A percentile compares a stretch with the other conserved stretches of the same genome.
Conservation (phyloP, 2,329 filamentous ascomycete genomes). For the Colletotrichum tropicale region DNA sequence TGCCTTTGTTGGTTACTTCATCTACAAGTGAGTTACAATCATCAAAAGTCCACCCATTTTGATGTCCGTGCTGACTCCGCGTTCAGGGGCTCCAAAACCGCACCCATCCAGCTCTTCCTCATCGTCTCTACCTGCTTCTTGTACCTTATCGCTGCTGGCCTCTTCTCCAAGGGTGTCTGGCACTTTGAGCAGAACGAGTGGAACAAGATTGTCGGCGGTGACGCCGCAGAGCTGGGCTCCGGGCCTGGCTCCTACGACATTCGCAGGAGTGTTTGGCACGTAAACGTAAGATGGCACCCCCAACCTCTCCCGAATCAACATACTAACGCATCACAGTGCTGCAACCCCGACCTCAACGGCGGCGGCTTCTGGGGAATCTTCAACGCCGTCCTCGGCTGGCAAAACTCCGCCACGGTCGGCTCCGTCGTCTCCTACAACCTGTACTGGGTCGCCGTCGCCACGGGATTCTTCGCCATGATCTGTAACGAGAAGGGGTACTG, state of each 20-base stretch:
- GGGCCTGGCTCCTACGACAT: conserved; percentile 83
- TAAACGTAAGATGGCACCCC: conserved; percentile 60
- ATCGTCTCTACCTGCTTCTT: conserved; percentile 79
- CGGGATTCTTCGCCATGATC: conserved; percentile 20
- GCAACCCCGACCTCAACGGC: conserved; percentile 67
- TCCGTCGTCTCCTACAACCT: conserved; percentile 24
- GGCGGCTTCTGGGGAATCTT: conserved; percentile 76
- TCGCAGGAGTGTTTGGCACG: conserved; percentile 77
- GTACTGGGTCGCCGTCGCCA: conserved; percentile 21
- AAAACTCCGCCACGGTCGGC: conserved; percentile 23
- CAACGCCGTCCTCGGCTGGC: conserved; percentile 72
- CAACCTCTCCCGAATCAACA: conserved; percentile 22
- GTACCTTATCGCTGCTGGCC: conserved; percentile 80
- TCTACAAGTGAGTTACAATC: conserved; percentile 66
- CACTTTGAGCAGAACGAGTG: conserved; percentile 69
- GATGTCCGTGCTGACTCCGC: conserved; percentile 32
- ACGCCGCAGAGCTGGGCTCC: conserved; percentile 48
- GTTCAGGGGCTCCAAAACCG: conserved; percentile 44
- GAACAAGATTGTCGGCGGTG: conserved; percentile 63
- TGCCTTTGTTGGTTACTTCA: conserved; percentile 65
- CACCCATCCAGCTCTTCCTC: conserved; percentile 69
- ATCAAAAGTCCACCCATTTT: neutral
- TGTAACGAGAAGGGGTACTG: conserved; percentile 19
- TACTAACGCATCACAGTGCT: conserved; percentile 55
- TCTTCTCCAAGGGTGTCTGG: conserved; percentile 80